Evolutionary conservation across 164 flowering plant genomes (phyloP).

Genomic region (Liquidambar formosana): DNA sequence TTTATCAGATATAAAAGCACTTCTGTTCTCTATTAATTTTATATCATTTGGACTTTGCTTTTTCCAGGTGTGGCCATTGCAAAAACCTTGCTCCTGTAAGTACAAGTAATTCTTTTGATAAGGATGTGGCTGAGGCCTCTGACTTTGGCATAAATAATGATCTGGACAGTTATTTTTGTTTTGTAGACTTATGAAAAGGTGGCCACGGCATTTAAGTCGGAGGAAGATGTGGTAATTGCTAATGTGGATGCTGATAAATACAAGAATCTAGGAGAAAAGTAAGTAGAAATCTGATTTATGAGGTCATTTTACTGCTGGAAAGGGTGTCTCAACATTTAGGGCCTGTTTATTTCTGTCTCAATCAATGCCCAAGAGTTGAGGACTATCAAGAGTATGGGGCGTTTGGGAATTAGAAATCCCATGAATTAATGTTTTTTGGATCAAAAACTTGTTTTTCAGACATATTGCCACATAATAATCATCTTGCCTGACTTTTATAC

Average conservation of each 20-base stretch:
- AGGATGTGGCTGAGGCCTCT: not conserved
- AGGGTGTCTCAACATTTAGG: no score
- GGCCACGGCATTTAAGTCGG: slow-evolving; percentile 82
- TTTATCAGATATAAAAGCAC: not conserved
- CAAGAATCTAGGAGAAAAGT: slow-evolving; percentile 77
- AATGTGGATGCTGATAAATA: slow-evolving; percentile 90
- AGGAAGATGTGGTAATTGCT: slow-evolving; percentile 85
- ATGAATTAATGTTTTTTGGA: no score
- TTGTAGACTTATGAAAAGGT: slow-evolving; percentile 85
- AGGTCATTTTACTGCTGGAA: not conserved
- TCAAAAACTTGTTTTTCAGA: no score
- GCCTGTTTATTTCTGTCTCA: no score
- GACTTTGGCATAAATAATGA: not conserved
- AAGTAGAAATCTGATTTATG: slow-evolving; percentile 5
- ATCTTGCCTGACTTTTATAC: no score
- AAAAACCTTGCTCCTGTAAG: slow-evolving; percentile 95
- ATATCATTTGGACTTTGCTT: not conserved
- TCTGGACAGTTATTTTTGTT: not conserved
- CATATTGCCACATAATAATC: no score
- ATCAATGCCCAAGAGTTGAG: no score
- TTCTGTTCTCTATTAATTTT: not conserved
- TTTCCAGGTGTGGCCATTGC: slow-evolving; percentile 96
- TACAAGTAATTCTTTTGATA: slow-evolving; percentile 1
- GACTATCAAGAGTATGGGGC: no score
- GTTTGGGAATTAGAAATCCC: no score